Percentiles rank a stretch among this genome's conserved stretches.
These are phyloP conservation scores for Alternaria longipes DNA, from an alignment of 2,329 filamentous ascomycete genomes.

Conservation along the genomic window DNA sequence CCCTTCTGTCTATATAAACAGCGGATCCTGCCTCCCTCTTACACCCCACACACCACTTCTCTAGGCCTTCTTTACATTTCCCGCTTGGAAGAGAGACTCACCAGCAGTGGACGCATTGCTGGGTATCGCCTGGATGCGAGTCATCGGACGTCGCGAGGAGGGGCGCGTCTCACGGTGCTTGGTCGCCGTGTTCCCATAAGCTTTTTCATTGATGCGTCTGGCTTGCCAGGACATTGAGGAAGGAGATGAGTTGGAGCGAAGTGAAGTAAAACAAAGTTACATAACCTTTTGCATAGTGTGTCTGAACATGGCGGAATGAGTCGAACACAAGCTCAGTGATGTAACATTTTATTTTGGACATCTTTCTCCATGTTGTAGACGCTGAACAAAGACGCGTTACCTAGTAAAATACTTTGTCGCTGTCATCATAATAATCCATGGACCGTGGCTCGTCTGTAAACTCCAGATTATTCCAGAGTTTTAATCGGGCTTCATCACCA, in stretches of 20 bases:
- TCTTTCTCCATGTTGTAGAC: background rate
- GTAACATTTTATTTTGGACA: background rate
- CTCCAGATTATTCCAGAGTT: background rate
- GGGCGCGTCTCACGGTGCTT: slow-evolving; percentile 5
- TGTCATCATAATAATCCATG: background rate
- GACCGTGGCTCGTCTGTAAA: background rate
- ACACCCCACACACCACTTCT: background rate
- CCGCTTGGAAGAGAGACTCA: slow-evolving; percentile 7
- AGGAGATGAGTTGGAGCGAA: background rate
- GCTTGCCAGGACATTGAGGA: slow-evolving; percentile 17
- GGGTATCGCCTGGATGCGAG: slow-evolving; percentile 5
- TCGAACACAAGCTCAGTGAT: background rate
- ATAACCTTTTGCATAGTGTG: background rate
- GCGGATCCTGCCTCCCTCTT: background rate
- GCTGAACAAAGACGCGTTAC: background rate
- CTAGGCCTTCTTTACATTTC: background rate
- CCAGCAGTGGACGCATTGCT: background rate
- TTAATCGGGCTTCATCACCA: background rate
- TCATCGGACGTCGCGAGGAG: slow-evolving; percentile 12
- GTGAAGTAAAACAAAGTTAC: background rate
- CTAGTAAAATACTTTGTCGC: background rate
- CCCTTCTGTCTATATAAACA: slow-evolving; percentile 1
- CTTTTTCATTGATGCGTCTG: slow-evolving; percentile 14
- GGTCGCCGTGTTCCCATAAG: slow-evolving; percentile 2
- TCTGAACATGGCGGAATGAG: background rate